Base-by-base conservation (phyloP, 495 filamentous ascomycete genomes). In the Hapsidospora chrysogenum region DNA sequence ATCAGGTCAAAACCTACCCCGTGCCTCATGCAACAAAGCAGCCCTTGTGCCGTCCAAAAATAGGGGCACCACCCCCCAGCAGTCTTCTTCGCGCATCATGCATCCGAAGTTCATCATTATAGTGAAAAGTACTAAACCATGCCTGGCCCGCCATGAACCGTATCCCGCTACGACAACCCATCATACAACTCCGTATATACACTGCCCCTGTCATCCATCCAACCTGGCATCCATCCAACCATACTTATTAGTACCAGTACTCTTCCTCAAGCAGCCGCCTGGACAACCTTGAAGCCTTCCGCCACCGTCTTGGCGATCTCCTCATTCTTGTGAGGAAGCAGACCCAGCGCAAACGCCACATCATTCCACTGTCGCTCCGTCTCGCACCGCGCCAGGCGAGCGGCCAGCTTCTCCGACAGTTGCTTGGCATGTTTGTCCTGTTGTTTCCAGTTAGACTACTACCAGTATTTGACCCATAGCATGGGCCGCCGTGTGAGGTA, bases 361-460 rank as follows among this genome's bases (percentile, higher is more conserved):
- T 99, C 92, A 46, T 80, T 89, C 92, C 92, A 99, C 47, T 95
- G 87, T 32, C 84, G 68, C 56, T 99, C 86, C 9, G 66, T 87
- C 48, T 95, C 86, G 43, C 85, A 95, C 27, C 87, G 67, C 2
- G 74, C 62, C 13, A 99, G 66, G 36, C 92, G 66, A 14, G 85
- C 85, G 1, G 92, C 87, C 7, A 99, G 64, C 52, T 99, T 99
- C 35, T 85, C 77, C 0, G 92, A 77, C 9, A 99, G 70, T 54
- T 96, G 87, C 44, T 92, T 92, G 28, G 92, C 86, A 53, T 99
- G 89, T 61, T 94, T 96, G 53, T 99, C 92, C 85, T 93, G 38
- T 28, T 26, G 31, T 44, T 42, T 21, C 31, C 7, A 31, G 22
- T 36, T 36, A 36, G 33, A n/a, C 7, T 27, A 21, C 25, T 19